Evolutionary conservation across 371 early-diverging fungal species (phyloP).

Genomic region (Conidiobolus incongruus): DNA sequence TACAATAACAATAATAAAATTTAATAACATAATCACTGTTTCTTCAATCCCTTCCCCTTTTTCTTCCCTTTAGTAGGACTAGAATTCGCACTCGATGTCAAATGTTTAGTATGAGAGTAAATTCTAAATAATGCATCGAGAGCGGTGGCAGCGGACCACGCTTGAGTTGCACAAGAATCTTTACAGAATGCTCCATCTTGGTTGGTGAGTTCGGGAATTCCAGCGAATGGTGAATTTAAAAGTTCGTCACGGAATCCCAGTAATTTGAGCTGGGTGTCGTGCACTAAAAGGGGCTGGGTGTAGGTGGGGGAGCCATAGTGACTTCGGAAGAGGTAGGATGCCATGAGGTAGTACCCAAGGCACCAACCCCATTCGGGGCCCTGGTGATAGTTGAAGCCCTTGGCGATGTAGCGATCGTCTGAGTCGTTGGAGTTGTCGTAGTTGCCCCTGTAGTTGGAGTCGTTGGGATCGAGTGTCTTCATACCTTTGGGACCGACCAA

Average conservation of each 20-base stretch:
- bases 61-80: too few relatives aligned
- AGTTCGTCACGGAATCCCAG: slow-evolving; percentile 13
- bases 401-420: slow-evolving; percentile 53
- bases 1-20: too few relatives aligned
- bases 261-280: not conserved
- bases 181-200: slow-evolving; percentile 51
- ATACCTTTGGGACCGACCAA: slow-evolving; percentile 78
- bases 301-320: slow-evolving; percentile 7
- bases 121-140: slow-evolving; percentile 23
- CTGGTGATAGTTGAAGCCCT: slow-evolving; percentile 94
- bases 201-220: slow-evolving; percentile 91
- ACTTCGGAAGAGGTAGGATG: slow-evolving; percentile 44
- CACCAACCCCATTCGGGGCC: slow-evolving; percentile 96
- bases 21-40: too few relatives aligned
- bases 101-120: too few relatives aligned
- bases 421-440: slow-evolving; percentile 85
- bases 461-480: slow-evolving; percentile 78
- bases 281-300: not conserved
- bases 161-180: slow-evolving; percentile 80
- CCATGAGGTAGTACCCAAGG: slow-evolving; percentile 67
- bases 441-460: slow-evolving; percentile 68
- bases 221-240: slow-evolving; percentile 42
- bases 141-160: slow-evolving; percentile 75
- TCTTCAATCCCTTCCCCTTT: too few relatives aligned
- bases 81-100: too few relatives aligned